phyloP scores from a whole-genome alignment of 1,139 yeast species.

The Blastobotrys buckinghamii region DNA sequence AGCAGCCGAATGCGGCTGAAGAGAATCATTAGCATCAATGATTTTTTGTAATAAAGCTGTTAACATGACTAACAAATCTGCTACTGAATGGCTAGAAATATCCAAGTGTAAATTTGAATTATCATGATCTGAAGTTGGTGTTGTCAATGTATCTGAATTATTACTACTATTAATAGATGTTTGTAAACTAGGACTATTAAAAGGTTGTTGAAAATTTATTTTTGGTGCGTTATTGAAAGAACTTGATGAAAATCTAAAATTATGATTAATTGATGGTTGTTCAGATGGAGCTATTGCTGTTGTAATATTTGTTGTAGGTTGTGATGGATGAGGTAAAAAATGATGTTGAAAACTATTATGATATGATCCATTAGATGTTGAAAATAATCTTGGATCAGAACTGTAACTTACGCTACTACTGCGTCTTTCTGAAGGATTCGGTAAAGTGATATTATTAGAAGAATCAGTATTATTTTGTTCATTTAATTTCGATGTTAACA shows the following conservation, averaged over 20 bases:
- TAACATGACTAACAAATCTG: slow-evolving; percentile 75
- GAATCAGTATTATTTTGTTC: not conserved
- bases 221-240: not conserved
- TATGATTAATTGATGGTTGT: slow-evolving; percentile 2
- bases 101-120: slow-evolving; percentile 48
- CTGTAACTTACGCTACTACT: slow-evolving; percentile 9
- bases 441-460: slow-evolving; percentile 3
- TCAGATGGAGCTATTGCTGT: slow-evolving; percentile 18
- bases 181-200: not conserved
- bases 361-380: slow-evolving; percentile 9
- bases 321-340: slow-evolving; percentile 26
- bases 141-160: not conserved
- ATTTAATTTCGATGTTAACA: slow-evolving; percentile 14
- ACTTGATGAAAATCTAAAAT: not conserved
- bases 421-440: slow-evolving; percentile 7
- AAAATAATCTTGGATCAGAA: slow-evolving; percentile 11
- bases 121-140: not conserved
- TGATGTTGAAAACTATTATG: slow-evolving; percentile 14
- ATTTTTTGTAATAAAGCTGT: slow-evolving; percentile 79
- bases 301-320: slow-evolving; percentile 28
- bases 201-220: not conserved
- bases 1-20: slow-evolving; percentile 59
- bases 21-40: slow-evolving; percentile 83
- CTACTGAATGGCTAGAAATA: slow-evolving; percentile 78
- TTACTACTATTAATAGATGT: no score